These are phyloP conservation scores for Panicum hallii DNA, from an alignment of 202 grass and related monocot genomes.

Conservation along the genomic window DNA sequence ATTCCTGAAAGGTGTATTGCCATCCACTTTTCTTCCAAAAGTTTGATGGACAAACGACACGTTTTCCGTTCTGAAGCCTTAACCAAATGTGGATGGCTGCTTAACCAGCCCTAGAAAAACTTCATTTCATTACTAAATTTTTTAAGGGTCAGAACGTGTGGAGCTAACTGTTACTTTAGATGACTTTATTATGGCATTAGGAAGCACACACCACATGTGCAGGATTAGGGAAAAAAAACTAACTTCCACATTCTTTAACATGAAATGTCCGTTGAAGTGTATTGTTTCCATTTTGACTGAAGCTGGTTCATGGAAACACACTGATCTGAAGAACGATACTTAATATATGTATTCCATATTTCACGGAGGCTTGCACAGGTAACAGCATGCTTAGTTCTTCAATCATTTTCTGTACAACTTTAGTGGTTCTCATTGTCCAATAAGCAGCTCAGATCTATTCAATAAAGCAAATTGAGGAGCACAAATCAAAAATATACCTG, in stretches of 20 bases:
- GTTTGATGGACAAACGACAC: neutral
- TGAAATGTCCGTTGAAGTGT: neutral
- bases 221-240: neutral
- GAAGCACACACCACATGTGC: neutral
- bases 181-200: neutral
- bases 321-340: constrained; percentile 23
- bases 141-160: neutral
- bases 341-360: constrained; percentile 31
- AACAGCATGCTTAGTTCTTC: constrained; percentile 26
- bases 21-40: neutral
- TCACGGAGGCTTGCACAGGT: constrained; percentile 5
- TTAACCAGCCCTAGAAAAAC: constrained; percentile 23
- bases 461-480: constrained; percentile 41
- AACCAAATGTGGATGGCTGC: neutral
- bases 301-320: neutral
- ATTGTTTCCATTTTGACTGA: constrained; percentile 16
- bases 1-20: constrained; percentile 7
- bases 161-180: constrained; percentile 14
- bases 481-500: constrained; percentile 77
- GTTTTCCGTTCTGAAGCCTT: neutral
- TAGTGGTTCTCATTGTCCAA: constrained; percentile 28
- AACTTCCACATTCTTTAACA: neutral
- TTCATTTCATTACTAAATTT: constrained; percentile 1
- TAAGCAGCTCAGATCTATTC: constrained; percentile 30
- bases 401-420: constrained; percentile 28